Percentiles rank a stretch among this genome's conserved stretches.
phyloP scores from a whole-genome alignment of 768 basidiomycete species.

The Hortiboletus campestris region DNA sequence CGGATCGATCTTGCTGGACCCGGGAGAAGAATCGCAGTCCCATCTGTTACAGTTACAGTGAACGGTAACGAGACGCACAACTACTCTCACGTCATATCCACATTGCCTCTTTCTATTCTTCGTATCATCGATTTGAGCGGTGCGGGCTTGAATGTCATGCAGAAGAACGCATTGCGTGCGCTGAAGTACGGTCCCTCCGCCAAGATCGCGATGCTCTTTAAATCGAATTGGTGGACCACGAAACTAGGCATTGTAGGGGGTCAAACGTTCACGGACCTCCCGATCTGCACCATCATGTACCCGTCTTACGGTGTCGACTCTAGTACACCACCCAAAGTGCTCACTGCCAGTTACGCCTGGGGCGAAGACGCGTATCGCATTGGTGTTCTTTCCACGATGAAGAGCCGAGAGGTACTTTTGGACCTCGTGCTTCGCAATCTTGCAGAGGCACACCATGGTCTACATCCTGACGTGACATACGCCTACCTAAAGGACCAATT shows the following conservation, averaged over 20 bases:
- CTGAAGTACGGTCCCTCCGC: not conserved
- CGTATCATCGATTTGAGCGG: slow-evolving; percentile 1
- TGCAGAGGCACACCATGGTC: slow-evolving; percentile 2
- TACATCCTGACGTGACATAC: slow-evolving; percentile 6
- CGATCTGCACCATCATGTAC: slow-evolving; percentile 5
- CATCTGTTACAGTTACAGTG: slow-evolving; percentile 8
- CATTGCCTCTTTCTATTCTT: slow-evolving; percentile 8
- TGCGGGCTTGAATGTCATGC: slow-evolving; percentile 5
- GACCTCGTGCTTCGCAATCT: slow-evolving; percentile 9
- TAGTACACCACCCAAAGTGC: slow-evolving; percentile 8
- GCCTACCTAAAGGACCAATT: not conserved
- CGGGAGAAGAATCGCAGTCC: not conserved
- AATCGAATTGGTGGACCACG: slow-evolving; percentile 13
- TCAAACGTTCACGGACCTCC: slow-evolving; percentile 12
- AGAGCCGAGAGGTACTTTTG: not conserved
- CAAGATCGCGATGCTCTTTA: slow-evolving; percentile 11
- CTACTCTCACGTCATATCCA: slow-evolving; percentile 11
- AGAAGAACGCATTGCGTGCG: slow-evolving; percentile 2
- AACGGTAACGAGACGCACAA: slow-evolving; percentile 3
- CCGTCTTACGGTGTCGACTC: slow-evolving; percentile 7
- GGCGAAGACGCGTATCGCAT: not conserved
- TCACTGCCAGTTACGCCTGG: slow-evolving; percentile 1
- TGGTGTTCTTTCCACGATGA: not conserved
- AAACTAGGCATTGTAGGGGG: slow-evolving; percentile 12
- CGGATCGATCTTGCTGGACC: not conserved